These are phyloP conservation scores for Plectosphaerella sp. DNA, from an alignment of 2,329 filamentous ascomycete species.

Conservation along the genomic window DNA sequence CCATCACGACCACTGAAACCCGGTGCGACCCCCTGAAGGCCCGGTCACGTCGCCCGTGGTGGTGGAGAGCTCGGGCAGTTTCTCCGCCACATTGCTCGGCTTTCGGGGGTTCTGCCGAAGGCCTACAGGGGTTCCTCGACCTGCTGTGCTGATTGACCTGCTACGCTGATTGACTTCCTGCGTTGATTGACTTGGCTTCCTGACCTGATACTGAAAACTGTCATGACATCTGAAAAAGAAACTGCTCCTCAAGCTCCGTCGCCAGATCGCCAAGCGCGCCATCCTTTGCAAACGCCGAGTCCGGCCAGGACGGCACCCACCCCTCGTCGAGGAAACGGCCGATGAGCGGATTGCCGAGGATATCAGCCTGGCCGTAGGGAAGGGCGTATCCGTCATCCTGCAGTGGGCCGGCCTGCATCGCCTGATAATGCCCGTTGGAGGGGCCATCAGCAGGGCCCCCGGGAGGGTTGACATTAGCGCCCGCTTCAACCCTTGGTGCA, in stretches of 20 bases:
- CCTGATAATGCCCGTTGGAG: background rate
- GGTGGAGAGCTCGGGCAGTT: too few species aligned
- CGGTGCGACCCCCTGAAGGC: too few species aligned
- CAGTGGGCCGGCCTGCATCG: background rate
- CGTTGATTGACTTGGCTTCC: too few species aligned
- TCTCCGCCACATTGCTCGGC: too few species aligned
- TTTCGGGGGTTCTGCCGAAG: too few species aligned
- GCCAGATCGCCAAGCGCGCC: conserved; percentile 18
- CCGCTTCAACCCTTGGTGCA: background rate
- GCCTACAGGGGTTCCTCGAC: too few species aligned
- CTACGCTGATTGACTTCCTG: too few species aligned
- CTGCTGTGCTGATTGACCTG: too few species aligned
- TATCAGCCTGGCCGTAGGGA: conserved; percentile 14
- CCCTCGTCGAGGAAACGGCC: conserved; percentile 21
- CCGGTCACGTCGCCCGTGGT: too few species aligned
- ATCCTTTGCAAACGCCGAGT: conserved; percentile 18
- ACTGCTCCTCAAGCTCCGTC: conserved; percentile 21
- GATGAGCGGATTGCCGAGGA: conserved; percentile 18
- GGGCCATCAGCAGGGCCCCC: too few species aligned
- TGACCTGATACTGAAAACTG: too few species aligned
- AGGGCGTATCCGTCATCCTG: conserved; percentile 3
- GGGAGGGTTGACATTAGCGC: background rate
- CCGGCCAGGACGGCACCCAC: conserved; percentile 16
- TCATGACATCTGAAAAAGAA: conserved; percentile 8
- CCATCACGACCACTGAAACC: too few species aligned